Evolutionary conservation across 208 protist genomes (phyloP).

Genomic region (Hexamita inflata): DNA sequence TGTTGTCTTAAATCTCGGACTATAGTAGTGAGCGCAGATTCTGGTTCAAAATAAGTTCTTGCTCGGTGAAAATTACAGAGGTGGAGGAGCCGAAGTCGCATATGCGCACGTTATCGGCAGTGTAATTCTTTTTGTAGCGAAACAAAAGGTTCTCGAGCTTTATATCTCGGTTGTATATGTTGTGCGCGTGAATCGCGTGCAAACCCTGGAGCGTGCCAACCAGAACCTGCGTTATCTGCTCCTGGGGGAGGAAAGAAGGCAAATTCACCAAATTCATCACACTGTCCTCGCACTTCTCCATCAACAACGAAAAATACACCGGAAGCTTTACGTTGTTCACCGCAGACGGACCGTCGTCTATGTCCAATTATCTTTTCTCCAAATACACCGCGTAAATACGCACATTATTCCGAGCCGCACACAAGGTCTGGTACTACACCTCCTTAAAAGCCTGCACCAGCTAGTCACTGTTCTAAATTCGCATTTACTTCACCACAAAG

Average conservation of each 20-base stretch:
- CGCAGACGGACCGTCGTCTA: neutral
- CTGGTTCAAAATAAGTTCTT: neutral
- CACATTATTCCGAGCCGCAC: neutral
- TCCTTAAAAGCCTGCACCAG: neutral
- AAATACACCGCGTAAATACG: neutral
- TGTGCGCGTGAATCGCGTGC: neutral
- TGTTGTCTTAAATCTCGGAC: neutral
- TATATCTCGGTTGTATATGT: neutral
- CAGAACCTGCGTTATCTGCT: neutral
- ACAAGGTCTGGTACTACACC: neutral
- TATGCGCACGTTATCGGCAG: neutral
- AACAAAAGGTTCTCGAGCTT: constrained; percentile 20
- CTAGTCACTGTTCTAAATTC: neutral
- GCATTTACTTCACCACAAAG: neutral
- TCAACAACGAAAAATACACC: neutral
- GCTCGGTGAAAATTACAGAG: too few species aligned
- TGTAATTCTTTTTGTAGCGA: too few species aligned
- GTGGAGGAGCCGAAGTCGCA: constrained; percentile 21
- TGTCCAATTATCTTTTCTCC: neutral
- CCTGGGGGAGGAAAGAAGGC: neutral
- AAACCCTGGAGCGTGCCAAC: neutral
- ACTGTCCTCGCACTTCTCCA: neutral
- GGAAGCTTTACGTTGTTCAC: neutral
- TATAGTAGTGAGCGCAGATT: neutral
- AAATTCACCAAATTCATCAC: neutral